Evolutionary conservation across 2,329 filamentous ascomycete genomes (phyloP).

Genomic region (Dothideomycetidae sp.): DNA sequence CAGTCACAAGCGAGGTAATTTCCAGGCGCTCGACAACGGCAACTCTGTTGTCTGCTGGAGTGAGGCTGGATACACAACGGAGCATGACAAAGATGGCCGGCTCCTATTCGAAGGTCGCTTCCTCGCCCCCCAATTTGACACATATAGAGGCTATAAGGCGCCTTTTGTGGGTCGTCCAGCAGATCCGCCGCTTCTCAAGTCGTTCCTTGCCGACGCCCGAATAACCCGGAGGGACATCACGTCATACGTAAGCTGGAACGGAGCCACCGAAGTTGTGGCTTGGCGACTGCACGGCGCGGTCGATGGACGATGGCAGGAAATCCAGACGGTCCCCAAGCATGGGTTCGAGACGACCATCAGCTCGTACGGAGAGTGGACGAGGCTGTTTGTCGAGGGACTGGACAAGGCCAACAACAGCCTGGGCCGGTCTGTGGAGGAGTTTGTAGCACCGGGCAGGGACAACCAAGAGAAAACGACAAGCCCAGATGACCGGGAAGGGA

Average conservation of each 20-base stretch:
- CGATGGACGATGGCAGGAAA: slow-evolving; percentile 5
- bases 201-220: slow-evolving; percentile 14
- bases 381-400: slow-evolving; percentile 1
- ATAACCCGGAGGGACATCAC: background rate
- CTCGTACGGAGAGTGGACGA: background rate
- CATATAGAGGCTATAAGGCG: slow-evolving; percentile 28
- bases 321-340: slow-evolving; percentile 3
- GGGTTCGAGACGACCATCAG: slow-evolving; percentile 12
- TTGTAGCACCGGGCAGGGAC: too few relatives aligned
- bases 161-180: slow-evolving; percentile 20
- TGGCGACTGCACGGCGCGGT: slow-evolving; percentile 29
- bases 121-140: slow-evolving; percentile 20
- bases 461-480: too few relatives aligned
- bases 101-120: slow-evolving; percentile 24
- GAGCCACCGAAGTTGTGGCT: slow-evolving; percentile 30
- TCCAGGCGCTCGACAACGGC: slow-evolving; percentile 21
- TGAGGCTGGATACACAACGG: slow-evolving; percentile 22
- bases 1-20: slow-evolving; percentile 21
- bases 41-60: slow-evolving; percentile 27
- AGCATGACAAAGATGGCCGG: slow-evolving; percentile 20
- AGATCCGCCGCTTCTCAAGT: slow-evolving; percentile 19
- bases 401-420: background rate
- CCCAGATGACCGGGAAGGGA: too few relatives aligned
- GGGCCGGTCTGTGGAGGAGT: too few relatives aligned
- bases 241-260: slow-evolving; percentile 39